phyloP scores from a whole-genome alignment of 139 green algal genomes.

The Medakamo hakoo region DNA sequence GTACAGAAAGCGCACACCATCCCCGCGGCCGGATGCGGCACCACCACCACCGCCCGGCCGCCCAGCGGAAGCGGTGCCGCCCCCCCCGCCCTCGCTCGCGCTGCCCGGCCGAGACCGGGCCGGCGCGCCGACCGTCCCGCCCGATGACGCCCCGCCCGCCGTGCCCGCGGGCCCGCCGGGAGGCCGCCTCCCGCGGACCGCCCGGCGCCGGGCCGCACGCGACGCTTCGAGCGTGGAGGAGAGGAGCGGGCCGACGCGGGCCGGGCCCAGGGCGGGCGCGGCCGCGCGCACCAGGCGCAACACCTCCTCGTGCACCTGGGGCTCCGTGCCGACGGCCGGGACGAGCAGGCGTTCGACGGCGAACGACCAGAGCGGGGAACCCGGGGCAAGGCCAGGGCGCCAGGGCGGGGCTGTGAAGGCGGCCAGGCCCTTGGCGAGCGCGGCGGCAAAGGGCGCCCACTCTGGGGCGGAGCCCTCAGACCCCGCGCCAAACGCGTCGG shows the following conservation, averaged over 20 bases:
- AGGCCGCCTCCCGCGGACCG: too few relatives aligned
- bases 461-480: conserved; percentile 24
- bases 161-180: too few relatives aligned
- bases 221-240: neutral
- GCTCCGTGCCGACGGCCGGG: conserved; percentile 31
- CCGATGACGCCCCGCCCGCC: neutral
- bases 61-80: neutral
- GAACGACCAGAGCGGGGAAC: conserved; percentile 26
- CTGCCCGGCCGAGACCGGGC: neutral
- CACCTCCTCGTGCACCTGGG: conserved; percentile 54
- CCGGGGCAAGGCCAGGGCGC: conserved; percentile 13
- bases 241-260: neutral
- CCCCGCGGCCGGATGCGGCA: too few relatives aligned
- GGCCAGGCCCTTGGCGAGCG: conserved; percentile 20
- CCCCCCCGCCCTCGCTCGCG: neutral
- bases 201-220: too few relatives aligned
- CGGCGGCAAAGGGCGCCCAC: conserved; percentile 41
- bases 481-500: neutral
- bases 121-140: neutral
- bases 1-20: neutral
- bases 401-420: neutral
- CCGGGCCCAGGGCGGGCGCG: conserved; percentile 1
- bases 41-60: too few relatives aligned
- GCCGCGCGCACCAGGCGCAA: conserved; percentile 48
- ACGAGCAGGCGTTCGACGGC: conserved; percentile 44